Conservation (phyloP, 2,329 filamentous ascomycete species). For the Cercospora sesami region DNA sequence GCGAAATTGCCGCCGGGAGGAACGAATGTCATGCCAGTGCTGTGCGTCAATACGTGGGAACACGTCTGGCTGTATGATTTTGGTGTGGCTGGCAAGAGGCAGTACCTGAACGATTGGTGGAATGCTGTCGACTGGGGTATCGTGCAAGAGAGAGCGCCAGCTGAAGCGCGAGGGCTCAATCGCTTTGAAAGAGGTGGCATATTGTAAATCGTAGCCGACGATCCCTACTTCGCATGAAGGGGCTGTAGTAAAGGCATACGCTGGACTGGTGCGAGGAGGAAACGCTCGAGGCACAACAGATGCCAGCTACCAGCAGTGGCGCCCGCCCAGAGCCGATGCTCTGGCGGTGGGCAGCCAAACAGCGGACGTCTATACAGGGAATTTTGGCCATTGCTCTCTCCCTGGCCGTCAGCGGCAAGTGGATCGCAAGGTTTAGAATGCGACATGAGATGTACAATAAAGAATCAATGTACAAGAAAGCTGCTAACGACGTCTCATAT, state of each 20-base stretch:
- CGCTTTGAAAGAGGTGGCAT: conserved; percentile 7
- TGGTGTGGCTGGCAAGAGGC: conserved; percentile 70
- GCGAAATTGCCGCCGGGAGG: conserved; percentile 62
- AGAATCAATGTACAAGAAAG: neutral
- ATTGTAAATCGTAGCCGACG: neutral
- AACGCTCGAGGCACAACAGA: neutral
- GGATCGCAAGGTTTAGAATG: neutral
- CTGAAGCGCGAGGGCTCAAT: conserved; percentile 17
- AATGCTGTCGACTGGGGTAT: conserved; percentile 78
- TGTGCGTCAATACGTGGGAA: conserved; percentile 96
- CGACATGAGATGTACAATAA: neutral
- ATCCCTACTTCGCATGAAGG: neutral
- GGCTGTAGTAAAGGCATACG: neutral
- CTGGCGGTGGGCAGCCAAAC: neutral
- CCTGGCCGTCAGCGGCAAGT: neutral
- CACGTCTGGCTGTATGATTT: conserved; percentile 89
- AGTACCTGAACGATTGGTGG: conserved; percentile 84
- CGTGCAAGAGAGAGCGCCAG: conserved; percentile 49
- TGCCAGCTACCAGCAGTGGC: neutral
- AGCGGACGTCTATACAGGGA: neutral
- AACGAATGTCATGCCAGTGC: conserved; percentile 68
- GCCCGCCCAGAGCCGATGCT: neutral
- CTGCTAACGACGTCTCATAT: neutral
- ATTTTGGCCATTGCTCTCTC: neutral
- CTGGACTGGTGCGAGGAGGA: neutral